Conservation (phyloP, 2,329 filamentous ascomycete species). For the Nemania abortiva region DNA sequence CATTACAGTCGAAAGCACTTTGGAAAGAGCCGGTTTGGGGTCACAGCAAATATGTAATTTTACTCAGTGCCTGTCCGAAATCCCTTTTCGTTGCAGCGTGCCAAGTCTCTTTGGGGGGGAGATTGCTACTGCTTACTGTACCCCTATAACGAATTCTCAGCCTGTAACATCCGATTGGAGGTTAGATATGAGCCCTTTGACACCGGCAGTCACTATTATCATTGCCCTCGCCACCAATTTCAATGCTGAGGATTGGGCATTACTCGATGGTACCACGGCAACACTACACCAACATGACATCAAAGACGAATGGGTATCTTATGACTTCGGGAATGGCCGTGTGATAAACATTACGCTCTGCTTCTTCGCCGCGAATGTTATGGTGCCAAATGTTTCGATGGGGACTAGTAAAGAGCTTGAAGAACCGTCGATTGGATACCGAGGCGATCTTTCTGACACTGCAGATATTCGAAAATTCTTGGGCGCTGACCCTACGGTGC, state of each 20-base stretch:
- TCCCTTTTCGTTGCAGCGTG: neutral
- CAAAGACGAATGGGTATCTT: conserved; percentile 16
- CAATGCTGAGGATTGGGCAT: neutral
- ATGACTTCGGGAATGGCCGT: neutral
- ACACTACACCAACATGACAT: neutral
- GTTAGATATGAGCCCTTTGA: neutral
- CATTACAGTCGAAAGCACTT: neutral
- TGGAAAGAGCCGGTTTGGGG: neutral
- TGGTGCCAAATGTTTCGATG: conserved; percentile 25
- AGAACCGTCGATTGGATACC: neutral
- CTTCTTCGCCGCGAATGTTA: conserved; percentile 3
- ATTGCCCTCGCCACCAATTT: neutral
- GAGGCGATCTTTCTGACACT: neutral
- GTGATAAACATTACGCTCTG: conserved; percentile 16
- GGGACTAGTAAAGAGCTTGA: neutral
- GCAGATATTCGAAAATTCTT: neutral
- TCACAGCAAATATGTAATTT: neutral
- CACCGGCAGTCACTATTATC: neutral
- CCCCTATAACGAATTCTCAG: neutral
- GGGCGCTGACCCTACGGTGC: conserved; percentile 1
- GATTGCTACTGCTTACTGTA: neutral
- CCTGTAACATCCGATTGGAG: neutral
- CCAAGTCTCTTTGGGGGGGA: neutral
- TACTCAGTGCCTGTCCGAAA: neutral
- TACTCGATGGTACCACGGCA: neutral